A percentile compares a stretch with the other conserved stretches of the same genome.
Evolutionary conservation across 208 protist species (phyloP).

Genomic region (Novymonas esmeraldas): DNA sequence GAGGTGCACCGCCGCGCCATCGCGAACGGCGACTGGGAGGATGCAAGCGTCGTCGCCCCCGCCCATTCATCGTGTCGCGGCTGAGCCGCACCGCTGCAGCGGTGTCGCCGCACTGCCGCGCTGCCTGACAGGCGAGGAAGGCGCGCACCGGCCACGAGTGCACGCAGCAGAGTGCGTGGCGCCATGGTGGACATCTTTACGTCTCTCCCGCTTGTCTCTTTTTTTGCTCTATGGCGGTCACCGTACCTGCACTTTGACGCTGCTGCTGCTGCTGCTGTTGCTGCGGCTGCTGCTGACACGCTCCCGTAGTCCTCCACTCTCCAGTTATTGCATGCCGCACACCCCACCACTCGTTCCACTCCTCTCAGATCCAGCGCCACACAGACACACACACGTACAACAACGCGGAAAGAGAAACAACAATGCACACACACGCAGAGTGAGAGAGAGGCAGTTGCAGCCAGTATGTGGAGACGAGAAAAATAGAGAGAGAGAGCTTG

Average conservation of each 20-base stretch:
- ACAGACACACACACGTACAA: not conserved
- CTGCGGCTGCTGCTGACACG: too few species aligned
- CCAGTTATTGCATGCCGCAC: too few species aligned
- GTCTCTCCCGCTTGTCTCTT: not conserved
- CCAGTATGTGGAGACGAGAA: not conserved
- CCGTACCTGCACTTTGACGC: too few species aligned
- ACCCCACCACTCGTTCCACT: too few species aligned
- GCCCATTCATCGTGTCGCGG: too few species aligned
- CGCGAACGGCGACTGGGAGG: too few species aligned
- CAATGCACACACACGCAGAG: too few species aligned
- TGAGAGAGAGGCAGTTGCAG: not conserved
- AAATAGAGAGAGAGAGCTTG: slow-evolving; percentile 5
- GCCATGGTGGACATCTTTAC: not conserved
- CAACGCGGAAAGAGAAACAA: not conserved
- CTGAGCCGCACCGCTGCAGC: not conserved
- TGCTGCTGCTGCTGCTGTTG: too few species aligned
- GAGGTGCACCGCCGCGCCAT: too few species aligned
- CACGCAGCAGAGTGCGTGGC: not conserved
- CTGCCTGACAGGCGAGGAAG: not conserved
- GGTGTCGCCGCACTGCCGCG: not conserved
- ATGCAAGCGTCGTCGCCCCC: too few species aligned
- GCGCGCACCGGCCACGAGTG: not conserved
- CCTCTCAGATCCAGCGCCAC: too few species aligned
- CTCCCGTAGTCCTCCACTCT: too few species aligned
- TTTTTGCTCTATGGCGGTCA: not conserved